phyloP scores from a whole-genome alignment of 257 asterid genomes.

The Rehmannia glutinosa region DNA sequence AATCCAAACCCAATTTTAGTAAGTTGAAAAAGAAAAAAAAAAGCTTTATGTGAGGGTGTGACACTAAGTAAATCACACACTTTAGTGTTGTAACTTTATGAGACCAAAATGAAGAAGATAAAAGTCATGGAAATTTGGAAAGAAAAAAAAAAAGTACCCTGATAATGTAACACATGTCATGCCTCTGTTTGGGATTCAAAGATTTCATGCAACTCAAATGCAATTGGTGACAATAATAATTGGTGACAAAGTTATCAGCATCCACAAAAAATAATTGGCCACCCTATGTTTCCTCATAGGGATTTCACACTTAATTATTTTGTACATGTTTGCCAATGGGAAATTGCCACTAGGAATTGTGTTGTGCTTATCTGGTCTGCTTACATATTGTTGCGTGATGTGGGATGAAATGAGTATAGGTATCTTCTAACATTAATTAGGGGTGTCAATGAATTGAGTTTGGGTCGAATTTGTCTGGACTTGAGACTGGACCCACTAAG shows the following conservation, averaged over 20 bases:
- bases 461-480: too few relatives aligned
- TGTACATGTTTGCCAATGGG: too few relatives aligned
- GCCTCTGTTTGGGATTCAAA: constrained; percentile 6
- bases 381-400: too few relatives aligned
- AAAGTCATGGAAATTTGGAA: not conserved
- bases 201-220: not conserved
- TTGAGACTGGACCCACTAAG: too few relatives aligned
- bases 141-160: not conserved
- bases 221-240: not conserved
- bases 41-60: not conserved
- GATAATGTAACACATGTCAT: constrained; percentile 19
- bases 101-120: constrained; percentile 12
- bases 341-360: too few relatives aligned
- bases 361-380: too few relatives aligned
- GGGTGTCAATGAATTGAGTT: too few relatives aligned
- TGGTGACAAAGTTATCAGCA: constrained; percentile 5
- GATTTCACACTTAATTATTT: too few relatives aligned
- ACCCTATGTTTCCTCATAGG: too few relatives aligned
- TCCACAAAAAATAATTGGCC: too few relatives aligned
- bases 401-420: too few relatives aligned
- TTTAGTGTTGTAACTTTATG: constrained; percentile 18
- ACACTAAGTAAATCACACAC: constrained; percentile 1
- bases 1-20: not conserved
- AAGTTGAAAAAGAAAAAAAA: not conserved
- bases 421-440: too few relatives aligned